Base-by-base conservation (phyloP, 73 alveolate genomes). In the Blepharisma stoltei region DNA sequence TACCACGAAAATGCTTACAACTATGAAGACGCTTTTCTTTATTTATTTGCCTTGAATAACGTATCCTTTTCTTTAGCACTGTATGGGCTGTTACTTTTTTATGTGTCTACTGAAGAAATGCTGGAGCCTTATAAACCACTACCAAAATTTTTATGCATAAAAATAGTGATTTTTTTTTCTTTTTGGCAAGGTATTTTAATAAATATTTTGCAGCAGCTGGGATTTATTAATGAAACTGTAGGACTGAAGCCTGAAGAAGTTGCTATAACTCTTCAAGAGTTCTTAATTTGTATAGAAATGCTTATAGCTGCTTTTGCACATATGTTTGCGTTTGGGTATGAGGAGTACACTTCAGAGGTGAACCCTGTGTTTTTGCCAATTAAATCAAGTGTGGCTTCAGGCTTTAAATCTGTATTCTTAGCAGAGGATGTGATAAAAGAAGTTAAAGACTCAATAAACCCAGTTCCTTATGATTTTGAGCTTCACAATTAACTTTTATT, bases 21-120 rank as follows among this genome's bases (percentile, higher is more conserved):
- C 6, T 71, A 54, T 23, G 54, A 68, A 11, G 20, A 81, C 8
- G 87, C 89, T 6, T 88, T 78, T 48, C 54, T 79, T 11, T 88
- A 84, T 53, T 50, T 88, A 5, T 55, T 87, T 11, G n/a, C 67
- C 68, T 55, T 88, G 54, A 88, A 84, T 54, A 88, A 87, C 78
- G 68, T 83, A 6, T 79, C 88, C n/a, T 69, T 84, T 54, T 49
- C 85, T 6, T 47, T 88, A 11, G 77, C 92, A 9, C 84, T 88
- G 43, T 84, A 84, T 48, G 81, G 92, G 27, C 53, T 88, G 79
- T 81, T 88, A 6, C 83, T 88, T 6, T 88, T 88, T 75, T 88
- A 83, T 67, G 86, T 75, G 90, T 82, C 92, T 18, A 84, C 95
- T n/a, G 91, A 88, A 77, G 89, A 88, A 38, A 25, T 81, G 45